Evolutionary conservation across 495 filamentous ascomycete species (phyloP), one percentile per base, ranked within the genome.

Genomic region (Neurospora cerealis): DNA sequence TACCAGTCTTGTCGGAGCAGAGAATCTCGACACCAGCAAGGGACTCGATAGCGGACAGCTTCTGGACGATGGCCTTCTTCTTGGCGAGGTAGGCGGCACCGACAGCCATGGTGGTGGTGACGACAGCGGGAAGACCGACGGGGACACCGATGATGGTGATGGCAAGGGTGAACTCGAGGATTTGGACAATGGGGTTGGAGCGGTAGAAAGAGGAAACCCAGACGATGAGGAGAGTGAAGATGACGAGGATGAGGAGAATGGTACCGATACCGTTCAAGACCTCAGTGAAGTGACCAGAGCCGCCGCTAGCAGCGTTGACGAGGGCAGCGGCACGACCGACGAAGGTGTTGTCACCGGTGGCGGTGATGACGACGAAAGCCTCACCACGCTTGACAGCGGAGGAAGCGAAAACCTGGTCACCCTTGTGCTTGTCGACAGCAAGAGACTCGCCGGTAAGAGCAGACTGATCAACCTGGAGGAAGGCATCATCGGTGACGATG

Each of bases 1-100:
- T 96, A 91, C 93, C 93, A 70, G 93, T 97, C 88, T 98, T 98
- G 86, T 98, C 95, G 60, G 95, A 98, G 88, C 95, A 98, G 75
- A 97, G 90, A 81, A 97, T 96, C 85, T 97, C 93, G 73, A 97
- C 94, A 87, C 93, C 94, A 78, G 94, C 94, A 72, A 97, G 85
- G 32, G 94, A 97, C 85, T 97, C 94, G 74, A 97, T 97, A 71
- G 94, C 94, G 62, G 93, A 94, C 71, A 97, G 89, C 86, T 97
- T 97, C 86, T 97, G 94, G 78, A 97, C 94, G 79, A 97, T 97
- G 38, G 94, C 94, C 85, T 96, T 93, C 86, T 96, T 96, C 85
- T 93, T 94, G 73, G 94, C 94, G 74, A 97, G 88, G 82, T 97
- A 97, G 69, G 93, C 93, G 79, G 94, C 94, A 84, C 94, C 94